phyloP scores from a whole-genome alignment of 2,329 filamentous ascomycete genomes.

The Exophiala spinifera region DNA sequence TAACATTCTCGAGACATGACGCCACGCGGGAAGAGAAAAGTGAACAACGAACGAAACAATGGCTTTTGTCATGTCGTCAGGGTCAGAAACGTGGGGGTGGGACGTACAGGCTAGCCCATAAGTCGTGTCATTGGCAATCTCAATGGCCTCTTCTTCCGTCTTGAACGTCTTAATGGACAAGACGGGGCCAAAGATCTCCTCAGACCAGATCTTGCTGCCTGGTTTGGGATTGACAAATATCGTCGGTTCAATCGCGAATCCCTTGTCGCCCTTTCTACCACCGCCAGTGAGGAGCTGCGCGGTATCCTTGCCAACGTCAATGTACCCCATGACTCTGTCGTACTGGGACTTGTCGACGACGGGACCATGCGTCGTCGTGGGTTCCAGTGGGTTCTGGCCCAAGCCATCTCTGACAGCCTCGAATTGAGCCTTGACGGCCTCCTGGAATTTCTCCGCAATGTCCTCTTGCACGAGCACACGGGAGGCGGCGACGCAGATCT shows the following conservation, averaged over 20 bases:
- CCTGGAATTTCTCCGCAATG: slow-evolving; percentile 58
- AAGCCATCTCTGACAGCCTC: slow-evolving; percentile 61
- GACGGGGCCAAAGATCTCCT: slow-evolving; percentile 45
- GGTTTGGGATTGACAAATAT: slow-evolving; percentile 36
- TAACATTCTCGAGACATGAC: no score
- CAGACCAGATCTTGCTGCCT: slow-evolving; percentile 35
- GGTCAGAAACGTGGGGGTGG: background rate
- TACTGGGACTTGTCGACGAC: slow-evolving; percentile 45
- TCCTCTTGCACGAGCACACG: slow-evolving; percentile 62
- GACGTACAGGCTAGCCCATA: slow-evolving; percentile 39
- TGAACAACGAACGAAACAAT: no score
- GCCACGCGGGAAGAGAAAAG: no score
- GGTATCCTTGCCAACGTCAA: slow-evolving; percentile 42
- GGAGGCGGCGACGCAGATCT: slow-evolving; percentile 63
- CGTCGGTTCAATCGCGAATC: slow-evolving; percentile 40
- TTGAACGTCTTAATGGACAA: slow-evolving; percentile 39
- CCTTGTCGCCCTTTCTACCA: slow-evolving; percentile 33
- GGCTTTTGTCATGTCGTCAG: background rate
- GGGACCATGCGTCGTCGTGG: slow-evolving; percentile 48
- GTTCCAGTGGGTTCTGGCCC: slow-evolving; percentile 64
- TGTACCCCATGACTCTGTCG: slow-evolving; percentile 42
- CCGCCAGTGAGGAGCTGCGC: slow-evolving; percentile 39
- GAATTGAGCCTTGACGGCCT: slow-evolving; percentile 45
- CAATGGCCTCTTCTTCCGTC: slow-evolving; percentile 39
- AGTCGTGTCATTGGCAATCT: slow-evolving; percentile 38